These are phyloP conservation scores for Saccharomycopsis babjevae DNA, from an alignment of 805 yeast species.

Conservation along the genomic window DNA sequence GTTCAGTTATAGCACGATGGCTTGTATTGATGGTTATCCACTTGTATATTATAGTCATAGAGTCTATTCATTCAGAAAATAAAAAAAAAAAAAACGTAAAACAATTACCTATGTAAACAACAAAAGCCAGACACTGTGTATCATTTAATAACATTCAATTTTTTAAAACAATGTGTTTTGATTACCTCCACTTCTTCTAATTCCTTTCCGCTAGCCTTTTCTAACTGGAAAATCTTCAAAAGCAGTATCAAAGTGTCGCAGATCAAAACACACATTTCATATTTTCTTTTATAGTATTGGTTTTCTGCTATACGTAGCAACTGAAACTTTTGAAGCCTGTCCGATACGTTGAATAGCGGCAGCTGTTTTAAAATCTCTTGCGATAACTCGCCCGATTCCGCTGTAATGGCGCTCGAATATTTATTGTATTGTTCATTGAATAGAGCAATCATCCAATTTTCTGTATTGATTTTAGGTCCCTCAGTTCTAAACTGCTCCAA, in stretches of 20 bases:
- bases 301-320: constrained; percentile 16
- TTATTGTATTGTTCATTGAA: constrained; percentile 4
- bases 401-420: neutral
- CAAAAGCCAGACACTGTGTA: neutral
- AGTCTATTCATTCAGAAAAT: neutral
- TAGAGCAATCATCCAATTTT: constrained; percentile 4
- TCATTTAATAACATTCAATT: neutral
- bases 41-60: neutral
- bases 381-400: neutral
- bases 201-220: constrained; percentile 3
- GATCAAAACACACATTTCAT: constrained; percentile 6
- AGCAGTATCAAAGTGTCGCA: constrained; percentile 9
- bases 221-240: constrained; percentile 2
- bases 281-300: constrained; percentile 15
- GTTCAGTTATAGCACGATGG: too few relatives aligned
- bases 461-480: constrained; percentile 12
- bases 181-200: constrained; percentile 5
- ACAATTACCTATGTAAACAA: too few relatives aligned
- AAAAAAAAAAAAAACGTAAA: neutral
- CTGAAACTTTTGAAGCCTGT: constrained; percentile 10
- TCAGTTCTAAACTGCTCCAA: constrained; percentile 4
- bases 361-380: neutral
- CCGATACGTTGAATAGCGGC: constrained; percentile 6
- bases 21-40: too few relatives aligned
- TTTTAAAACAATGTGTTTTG: constrained; percentile 2